A percentile compares a stretch with the other conserved stretches of the same genome.
Evolutionary conservation across 169 alveolate genomes (phyloP).

Genomic region (Sarcocystis neurona): DNA sequence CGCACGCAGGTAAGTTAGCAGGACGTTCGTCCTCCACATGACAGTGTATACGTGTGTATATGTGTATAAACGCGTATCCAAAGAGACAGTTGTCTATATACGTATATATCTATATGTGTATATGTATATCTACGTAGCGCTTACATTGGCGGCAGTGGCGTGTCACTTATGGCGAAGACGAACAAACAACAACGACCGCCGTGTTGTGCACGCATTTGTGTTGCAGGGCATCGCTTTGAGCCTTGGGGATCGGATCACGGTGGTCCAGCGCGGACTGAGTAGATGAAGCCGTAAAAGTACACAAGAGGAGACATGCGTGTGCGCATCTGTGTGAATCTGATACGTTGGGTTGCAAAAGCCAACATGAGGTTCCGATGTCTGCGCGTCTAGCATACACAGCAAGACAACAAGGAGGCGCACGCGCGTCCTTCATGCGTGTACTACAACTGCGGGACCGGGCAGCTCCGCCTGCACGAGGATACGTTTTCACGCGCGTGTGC

Average conservation of each 20-base stretch:
- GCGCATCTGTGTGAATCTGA: too few relatives aligned
- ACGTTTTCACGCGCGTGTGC: too few relatives aligned
- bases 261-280: conserved; percentile 63
- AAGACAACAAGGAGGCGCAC: too few relatives aligned
- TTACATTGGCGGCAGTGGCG: background rate
- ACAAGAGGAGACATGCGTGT: too few relatives aligned
- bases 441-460: too few relatives aligned
- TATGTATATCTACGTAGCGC: background rate
- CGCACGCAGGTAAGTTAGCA: conserved; percentile 63
- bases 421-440: too few relatives aligned
- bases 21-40: background rate
- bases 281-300: background rate
- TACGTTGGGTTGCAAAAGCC: too few relatives aligned
- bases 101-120: background rate
- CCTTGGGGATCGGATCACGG: conserved; percentile 72
- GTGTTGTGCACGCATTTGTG: background rate
- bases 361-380: too few relatives aligned
- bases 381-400: too few relatives aligned
- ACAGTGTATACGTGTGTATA: background rate
- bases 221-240: conserved; percentile 74
- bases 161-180: background rate
- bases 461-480: too few relatives aligned
- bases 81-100: too few relatives aligned
- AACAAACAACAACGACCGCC: background rate
- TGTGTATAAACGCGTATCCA: background rate